Evolutionary conservation across 73 alveolate species (phyloP).

Genomic region (Paraurostyla sp.): DNA sequence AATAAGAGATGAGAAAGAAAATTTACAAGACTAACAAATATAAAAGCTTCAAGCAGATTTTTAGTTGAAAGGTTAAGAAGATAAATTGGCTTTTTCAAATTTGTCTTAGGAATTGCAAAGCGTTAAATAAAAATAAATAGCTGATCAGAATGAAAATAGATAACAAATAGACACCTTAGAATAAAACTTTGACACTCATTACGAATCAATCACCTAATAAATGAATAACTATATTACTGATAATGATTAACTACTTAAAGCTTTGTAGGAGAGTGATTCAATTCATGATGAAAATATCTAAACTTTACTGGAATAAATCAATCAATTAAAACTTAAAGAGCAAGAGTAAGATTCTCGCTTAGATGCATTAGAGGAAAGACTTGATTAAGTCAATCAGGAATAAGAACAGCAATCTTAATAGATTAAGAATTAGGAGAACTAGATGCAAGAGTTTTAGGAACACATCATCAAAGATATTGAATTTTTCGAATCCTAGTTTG

Average conservation of each 20-base stretch:
- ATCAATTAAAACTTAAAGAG: background rate
- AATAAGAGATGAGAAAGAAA: too few relatives aligned
- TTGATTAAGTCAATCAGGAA: background rate
- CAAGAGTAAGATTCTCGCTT: slow-evolving; percentile 10
- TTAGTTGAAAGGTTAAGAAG: too few relatives aligned
- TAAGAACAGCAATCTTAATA: too few relatives aligned
- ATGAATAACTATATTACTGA: background rate
- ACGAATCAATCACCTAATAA: background rate
- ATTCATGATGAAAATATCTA: background rate
- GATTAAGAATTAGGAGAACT: background rate
- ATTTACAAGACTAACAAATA: too few relatives aligned
- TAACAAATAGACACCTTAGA: background rate
- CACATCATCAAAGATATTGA: slow-evolving; percentile 11
- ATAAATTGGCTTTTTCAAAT: too few relatives aligned
- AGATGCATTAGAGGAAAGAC: background rate
- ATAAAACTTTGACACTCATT: background rate
- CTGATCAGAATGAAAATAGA: background rate
- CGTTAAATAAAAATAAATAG: too few relatives aligned
- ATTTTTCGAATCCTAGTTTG: background rate
- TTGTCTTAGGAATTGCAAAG: too few relatives aligned
- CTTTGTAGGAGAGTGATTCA: background rate
- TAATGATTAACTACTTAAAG: background rate
- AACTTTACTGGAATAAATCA: background rate
- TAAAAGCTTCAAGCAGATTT: too few relatives aligned
- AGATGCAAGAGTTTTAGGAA: background rate